These are phyloP conservation scores for Spongospora subterranea DNA, from an alignment of 208 protist genomes.

Conservation along the genomic window DNA sequence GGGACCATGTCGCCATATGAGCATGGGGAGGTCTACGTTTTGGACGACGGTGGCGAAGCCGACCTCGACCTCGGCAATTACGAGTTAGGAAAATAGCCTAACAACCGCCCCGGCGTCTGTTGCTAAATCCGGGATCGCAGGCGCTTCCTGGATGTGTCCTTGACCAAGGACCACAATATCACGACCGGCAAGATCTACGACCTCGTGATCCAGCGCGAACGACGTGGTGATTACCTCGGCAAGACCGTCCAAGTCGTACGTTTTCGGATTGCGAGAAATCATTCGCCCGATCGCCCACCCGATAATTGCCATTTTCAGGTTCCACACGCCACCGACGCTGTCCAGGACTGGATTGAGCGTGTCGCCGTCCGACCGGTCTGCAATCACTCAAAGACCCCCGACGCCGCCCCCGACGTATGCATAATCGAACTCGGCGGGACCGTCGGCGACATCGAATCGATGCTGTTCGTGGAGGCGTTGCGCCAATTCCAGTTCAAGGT, in stretches of 20 bases:
- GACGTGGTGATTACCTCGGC: slow-evolving; percentile 93
- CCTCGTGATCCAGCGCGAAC: slow-evolving; percentile 86
- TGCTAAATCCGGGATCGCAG: slow-evolving; percentile 21
- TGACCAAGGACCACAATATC: slow-evolving; percentile 96
- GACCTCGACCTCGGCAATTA: slow-evolving; percentile 68
- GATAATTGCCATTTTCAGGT: slow-evolving; percentile 64
- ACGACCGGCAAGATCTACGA: slow-evolving; percentile 97
- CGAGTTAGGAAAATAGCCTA: slow-evolving; percentile 54
- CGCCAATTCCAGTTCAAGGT: slow-evolving; percentile 86
- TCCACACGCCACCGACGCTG: slow-evolving; percentile 83
- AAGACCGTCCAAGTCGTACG: slow-evolving; percentile 96
- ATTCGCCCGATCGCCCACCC: not conserved
- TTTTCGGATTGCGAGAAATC: not conserved
- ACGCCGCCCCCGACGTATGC: slow-evolving; percentile 85
- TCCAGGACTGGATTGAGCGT: slow-evolving; percentile 84
- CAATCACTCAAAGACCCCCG: slow-evolving; percentile 65
- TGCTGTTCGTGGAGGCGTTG: slow-evolving; percentile 97
- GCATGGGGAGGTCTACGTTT: slow-evolving; percentile 88
- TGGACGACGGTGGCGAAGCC: slow-evolving; percentile 96
- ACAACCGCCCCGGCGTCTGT: not conserved
- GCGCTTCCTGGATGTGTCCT: slow-evolving; percentile 89
- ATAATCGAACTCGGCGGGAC: slow-evolving; percentile 96
- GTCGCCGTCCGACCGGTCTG: slow-evolving; percentile 86
- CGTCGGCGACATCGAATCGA: slow-evolving; percentile 98
- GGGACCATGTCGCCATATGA: slow-evolving; percentile 92